Conservation (phyloP, 1,284 basidiomycete genomes). For the Hemileia vastatrix region DNA sequence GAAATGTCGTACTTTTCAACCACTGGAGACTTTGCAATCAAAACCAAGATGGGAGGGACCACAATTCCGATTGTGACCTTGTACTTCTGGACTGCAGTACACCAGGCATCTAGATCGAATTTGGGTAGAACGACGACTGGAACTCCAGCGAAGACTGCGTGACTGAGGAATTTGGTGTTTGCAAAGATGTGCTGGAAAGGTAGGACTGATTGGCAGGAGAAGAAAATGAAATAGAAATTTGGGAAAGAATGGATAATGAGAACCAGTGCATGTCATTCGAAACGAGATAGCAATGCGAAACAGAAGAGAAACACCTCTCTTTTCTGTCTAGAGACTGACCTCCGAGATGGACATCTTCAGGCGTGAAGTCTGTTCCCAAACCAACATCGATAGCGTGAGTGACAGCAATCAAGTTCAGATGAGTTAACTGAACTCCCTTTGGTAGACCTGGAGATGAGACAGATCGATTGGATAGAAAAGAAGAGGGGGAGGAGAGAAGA, state of each 20-base stretch:
- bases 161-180: conserved; percentile 55
- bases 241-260: background rate
- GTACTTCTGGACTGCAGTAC: conserved; percentile 58
- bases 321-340: background rate
- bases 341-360: conserved; percentile 27
- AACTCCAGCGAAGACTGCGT: conserved; percentile 54
- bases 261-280: too few relatives aligned
- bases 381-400: conserved; percentile 27
- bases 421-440: conserved; percentile 40
- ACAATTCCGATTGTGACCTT: conserved; percentile 57
- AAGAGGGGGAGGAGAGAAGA: too few relatives aligned
- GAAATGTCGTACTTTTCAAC: conserved; percentile 61
- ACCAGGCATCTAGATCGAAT: conserved; percentile 65
- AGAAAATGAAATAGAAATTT: background rate
- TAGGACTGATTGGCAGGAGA: conserved; percentile 23
- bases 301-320: background rate
- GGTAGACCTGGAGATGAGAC: conserved; percentile 17
- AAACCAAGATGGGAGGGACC: conserved; percentile 74
- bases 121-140: conserved; percentile 60
- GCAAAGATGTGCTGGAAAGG: conserved; percentile 34
- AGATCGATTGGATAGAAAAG: too few relatives aligned
- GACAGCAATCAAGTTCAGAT: conserved; percentile 34
- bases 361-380: conserved; percentile 27
- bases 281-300: too few relatives aligned
- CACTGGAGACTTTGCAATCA: conserved; percentile 64